Base-by-base conservation (phyloP, 1,284 basidiomycete genomes). In the Apiotrichum gamsii region DNA sequence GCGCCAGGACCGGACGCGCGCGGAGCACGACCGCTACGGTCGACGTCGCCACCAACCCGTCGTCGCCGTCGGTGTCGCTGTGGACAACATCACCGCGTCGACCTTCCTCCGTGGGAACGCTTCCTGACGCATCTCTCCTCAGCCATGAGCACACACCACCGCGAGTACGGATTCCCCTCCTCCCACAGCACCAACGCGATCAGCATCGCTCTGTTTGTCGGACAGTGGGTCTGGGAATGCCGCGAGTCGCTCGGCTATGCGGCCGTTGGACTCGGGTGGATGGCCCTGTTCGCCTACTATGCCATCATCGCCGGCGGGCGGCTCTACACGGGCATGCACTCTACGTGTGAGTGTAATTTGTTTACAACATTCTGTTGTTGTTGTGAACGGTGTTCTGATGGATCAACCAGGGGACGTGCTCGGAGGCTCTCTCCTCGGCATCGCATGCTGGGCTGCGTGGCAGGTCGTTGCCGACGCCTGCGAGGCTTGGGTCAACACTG, bases 151-250 rank as follows among this genome's bases (percentile, higher is more conserved):
- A 82, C 78, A 0, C 88, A 90, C 62, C 87, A 90, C 35, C 65
- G 74, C 33, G 75, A 75, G 56, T 72, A 72, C 44, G 70, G 94
- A 15, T 96, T 97, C 65, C 93, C 91, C 0, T 96, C 91, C 0
- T 96, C 93, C 0, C 94, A 98, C 65, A 88, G 90, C 2, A 90
- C 93, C 2, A 96, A 94, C 67, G 82, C 82, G 39, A 80, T 91
- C 45, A 90, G 88, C 30, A 87, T 94, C 55, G 90, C 89, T 0
- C 77, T 94, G 4, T 87, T 84, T 67, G 74, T 87, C 14, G 64
- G 49, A 5, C 49, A 60, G 40, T 65, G 65, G 62, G 42, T 69
- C 16, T 65, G 47, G 45, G 52, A 62, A 32, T 25, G 39, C 9
- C 47, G 61, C 15, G 53, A 56, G 3, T 24, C 14, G 1, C 28